A percentile compares a stretch with the other conserved stretches of the same genome.
These are phyloP conservation scores for Sutorius australiensis DNA, from an alignment of 768 basidiomycete genomes.

Conservation along the genomic window DNA sequence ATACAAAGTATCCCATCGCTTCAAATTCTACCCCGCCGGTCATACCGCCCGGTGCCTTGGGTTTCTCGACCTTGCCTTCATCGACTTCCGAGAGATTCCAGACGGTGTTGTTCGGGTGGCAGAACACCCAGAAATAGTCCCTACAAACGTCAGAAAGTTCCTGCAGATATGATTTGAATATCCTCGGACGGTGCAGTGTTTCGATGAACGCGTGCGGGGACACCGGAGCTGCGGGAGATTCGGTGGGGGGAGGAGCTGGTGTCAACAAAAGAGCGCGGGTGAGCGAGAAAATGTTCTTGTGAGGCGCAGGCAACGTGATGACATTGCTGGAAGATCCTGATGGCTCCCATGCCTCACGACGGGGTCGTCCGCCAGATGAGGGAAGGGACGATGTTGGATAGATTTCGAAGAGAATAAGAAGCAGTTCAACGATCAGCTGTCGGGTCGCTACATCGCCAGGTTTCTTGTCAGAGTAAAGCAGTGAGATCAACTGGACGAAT, in stretches of 20 bases:
- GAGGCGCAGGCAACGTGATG: conserved; percentile 67
- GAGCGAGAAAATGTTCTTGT: conserved; percentile 68
- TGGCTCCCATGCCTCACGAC: conserved; percentile 58
- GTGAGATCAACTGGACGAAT: conserved; percentile 74
- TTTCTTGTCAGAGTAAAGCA: conserved; percentile 96
- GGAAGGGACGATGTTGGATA: conserved; percentile 74
- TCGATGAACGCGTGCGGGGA: conserved; percentile 81
- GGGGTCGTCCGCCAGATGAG: conserved; percentile 38
- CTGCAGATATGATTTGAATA: conserved; percentile 78
- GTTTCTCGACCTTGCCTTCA: conserved; percentile 80
- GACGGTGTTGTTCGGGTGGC: conserved; percentile 89
- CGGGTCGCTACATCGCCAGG: conserved; percentile 91
- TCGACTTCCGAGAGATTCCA: conserved; percentile 86
- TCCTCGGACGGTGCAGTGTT: conserved; percentile 59
- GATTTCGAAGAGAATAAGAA: conserved; percentile 84
- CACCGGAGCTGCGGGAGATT: conserved; percentile 57
- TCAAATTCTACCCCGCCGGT: conserved; percentile 98
- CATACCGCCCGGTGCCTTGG: conserved; percentile 94
- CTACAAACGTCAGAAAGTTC: conserved; percentile 88
- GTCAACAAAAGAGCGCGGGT: conserved; percentile 74
- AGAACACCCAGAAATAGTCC: conserved; percentile 97
- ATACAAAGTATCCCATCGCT: conserved; percentile 91
- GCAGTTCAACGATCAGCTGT: conserved; percentile 85
- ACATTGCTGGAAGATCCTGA: conserved; percentile 44
- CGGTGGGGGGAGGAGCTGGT: conserved; percentile 60